Conservation (phyloP, 2,329 filamentous ascomycete genomes). For the Beauveria rudraprayagi region DNA sequence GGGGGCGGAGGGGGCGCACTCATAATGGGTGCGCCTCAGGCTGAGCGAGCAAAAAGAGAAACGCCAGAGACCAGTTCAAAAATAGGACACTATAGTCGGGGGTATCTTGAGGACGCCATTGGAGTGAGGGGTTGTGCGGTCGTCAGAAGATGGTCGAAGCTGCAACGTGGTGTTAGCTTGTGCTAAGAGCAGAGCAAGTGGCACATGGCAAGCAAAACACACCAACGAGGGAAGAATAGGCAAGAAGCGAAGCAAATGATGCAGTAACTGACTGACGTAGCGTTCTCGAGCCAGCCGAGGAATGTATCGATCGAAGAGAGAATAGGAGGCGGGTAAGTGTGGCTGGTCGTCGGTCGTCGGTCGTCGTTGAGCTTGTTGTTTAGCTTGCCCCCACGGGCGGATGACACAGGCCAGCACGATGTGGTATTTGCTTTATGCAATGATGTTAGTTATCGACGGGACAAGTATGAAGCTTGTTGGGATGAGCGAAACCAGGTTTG, state of each 20-base stretch:
- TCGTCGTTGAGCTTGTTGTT: background rate
- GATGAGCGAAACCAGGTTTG: background rate
- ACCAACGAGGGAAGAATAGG: background rate
- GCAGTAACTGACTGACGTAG: background rate
- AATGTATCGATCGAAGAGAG: background rate
- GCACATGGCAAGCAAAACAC: background rate
- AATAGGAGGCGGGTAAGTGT: conserved; percentile 1
- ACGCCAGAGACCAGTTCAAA: background rate
- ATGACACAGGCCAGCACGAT: background rate
- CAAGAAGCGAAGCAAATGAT: background rate
- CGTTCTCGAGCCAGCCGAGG: background rate
- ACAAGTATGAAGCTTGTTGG: background rate
- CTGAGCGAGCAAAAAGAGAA: background rate
- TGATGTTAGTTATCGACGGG: background rate
- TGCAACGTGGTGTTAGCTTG: background rate
- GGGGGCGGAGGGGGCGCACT: conserved; percentile 69
- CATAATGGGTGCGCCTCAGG: conserved; percentile 25
- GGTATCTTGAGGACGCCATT: conserved; percentile 24
- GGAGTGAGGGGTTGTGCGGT: conserved; percentile 15
- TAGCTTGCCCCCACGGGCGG: conserved; percentile 10
- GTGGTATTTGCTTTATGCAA: background rate
- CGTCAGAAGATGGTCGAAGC: conserved; percentile 13
- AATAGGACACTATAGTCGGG: conserved; percentile 15
- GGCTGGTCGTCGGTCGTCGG: background rate
- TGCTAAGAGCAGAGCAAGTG: background rate